Base-by-base conservation (phyloP, 192 early-diverging fungal species). In the Linnemannia exigua region DNA sequence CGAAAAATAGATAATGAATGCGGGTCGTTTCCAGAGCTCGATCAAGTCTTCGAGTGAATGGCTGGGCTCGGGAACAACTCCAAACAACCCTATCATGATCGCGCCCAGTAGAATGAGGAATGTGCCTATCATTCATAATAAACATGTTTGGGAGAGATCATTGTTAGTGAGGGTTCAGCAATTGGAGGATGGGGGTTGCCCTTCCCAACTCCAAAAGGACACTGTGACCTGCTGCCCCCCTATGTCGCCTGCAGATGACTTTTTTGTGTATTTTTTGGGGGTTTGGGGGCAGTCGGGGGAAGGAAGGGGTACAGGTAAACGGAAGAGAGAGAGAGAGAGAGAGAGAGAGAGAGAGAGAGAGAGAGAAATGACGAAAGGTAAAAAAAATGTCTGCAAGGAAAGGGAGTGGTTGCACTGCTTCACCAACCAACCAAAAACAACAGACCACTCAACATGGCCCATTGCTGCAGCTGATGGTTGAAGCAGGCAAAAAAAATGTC, bases 41-140 rank as follows among this genome's bases (percentile, higher is more conserved):
- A 96, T 90, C 67, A 96, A 80, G 68, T 95, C 91, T 47, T 91
- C 89, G 36, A 96, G 90, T 33, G 90, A 92, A 67, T 95, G 92
- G 54, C 88, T 90, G 9, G 94, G 94, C 84, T 94, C 94, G n/a
- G 92, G 92, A 37, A 96, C 92, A 4, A 94, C 92, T 37, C 95
- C 95, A 90, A 96, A 96, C 28, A 91, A 71, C 31, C 92, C 94
- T 54, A 96, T 92, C 47, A 93, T 87, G 46, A 92, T 79, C 38
- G 94, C 92, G 17, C 95, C 95, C 66, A 93, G 66, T 5, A 93
- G 73, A 71, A 95, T 94, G 35, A 95, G 75, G 67, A 93, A 51
- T 8, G 95, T 96, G 44, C 94, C 95, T 88, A 91, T 72, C 37
- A 50, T 33, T 72, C 37, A 50, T 33, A 68, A 31, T 15, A 22